A percentile compares a stretch with the other conserved stretches of the same genome.
Conservation (phyloP, 805 yeast species). For the Saturnispora bothae region DNA sequence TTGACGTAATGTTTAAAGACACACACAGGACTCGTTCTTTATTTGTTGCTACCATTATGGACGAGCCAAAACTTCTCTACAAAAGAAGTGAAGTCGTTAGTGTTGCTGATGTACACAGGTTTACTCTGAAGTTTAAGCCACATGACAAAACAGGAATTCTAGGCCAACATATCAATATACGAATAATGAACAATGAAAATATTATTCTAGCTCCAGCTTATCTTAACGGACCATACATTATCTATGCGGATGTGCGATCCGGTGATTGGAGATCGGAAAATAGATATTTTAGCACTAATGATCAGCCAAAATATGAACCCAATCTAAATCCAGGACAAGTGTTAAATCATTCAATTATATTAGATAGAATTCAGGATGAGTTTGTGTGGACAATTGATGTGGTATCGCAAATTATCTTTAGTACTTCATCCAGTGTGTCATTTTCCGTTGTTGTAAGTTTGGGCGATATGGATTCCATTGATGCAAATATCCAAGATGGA, state of each 20-base stretch:
- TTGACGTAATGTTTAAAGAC: too few species aligned
- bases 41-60: too few species aligned
- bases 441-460: slow-evolving; percentile 52
- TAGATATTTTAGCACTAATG: slow-evolving; percentile 55
- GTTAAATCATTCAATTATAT: slow-evolving; percentile 46
- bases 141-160: slow-evolving; percentile 6
- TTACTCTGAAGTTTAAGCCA: slow-evolving; percentile 35
- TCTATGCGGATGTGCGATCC: slow-evolving; percentile 75
- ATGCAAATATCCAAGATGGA: slow-evolving; percentile 19
- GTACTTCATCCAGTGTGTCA: slow-evolving; percentile 54
- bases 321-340: slow-evolving; percentile 61
- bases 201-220: slow-evolving; percentile 72
- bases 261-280: slow-evolving; percentile 46
- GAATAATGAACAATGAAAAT: slow-evolving; percentile 62
- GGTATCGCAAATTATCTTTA: slow-evolving; percentile 68
- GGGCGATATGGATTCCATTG: slow-evolving; percentile 27
- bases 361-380: slow-evolving; percentile 48
- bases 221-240: slow-evolving; percentile 77
- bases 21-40: too few species aligned
- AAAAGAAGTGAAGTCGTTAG: slow-evolving; percentile 31
- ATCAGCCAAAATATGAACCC: slow-evolving; percentile 68
- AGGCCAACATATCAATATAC: slow-evolving; percentile 34
- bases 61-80: too few species aligned
- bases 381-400: slow-evolving; percentile 77
- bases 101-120: slow-evolving; percentile 53